Conservation (phyloP, 345 rosid genomes). For the Citrus hindsii region DNA sequence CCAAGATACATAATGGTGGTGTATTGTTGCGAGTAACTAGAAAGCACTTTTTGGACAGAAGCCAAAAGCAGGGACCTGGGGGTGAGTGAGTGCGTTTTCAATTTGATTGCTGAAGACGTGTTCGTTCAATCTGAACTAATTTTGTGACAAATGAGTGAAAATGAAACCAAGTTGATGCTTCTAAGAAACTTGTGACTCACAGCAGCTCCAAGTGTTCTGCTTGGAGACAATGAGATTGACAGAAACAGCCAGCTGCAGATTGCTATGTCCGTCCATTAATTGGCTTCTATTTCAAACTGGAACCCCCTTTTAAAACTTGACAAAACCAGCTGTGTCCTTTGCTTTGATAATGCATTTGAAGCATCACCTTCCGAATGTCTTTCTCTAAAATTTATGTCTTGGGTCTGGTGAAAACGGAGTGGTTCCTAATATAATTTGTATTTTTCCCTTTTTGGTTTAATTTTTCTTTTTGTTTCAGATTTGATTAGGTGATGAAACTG, state of each 20-base stretch:
- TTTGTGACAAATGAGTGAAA: neutral
- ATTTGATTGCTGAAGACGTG: neutral
- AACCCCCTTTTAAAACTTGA: neutral
- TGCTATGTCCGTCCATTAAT: neutral
- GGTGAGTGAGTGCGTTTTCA: neutral
- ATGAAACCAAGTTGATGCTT: neutral
- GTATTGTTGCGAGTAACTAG: neutral
- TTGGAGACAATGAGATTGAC: neutral
- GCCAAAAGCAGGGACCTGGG: neutral
- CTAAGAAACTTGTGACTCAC: neutral
- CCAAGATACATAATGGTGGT: neutral
- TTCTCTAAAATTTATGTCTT: neutral
- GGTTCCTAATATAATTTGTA: neutral
- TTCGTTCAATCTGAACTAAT: neutral
- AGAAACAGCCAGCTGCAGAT: neutral
- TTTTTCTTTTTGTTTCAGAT: no score
- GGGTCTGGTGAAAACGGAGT: neutral
- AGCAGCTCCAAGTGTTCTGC: neutral
- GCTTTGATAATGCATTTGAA: neutral
- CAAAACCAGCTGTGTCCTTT: neutral
- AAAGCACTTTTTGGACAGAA: neutral
- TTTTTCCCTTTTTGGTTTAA: no score
- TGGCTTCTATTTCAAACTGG: neutral
- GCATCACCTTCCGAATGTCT: neutral
- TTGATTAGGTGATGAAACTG: neutral